Conservation (phyloP, 352 stramenopile genomes). For the Blastocystis sp. region DNA sequence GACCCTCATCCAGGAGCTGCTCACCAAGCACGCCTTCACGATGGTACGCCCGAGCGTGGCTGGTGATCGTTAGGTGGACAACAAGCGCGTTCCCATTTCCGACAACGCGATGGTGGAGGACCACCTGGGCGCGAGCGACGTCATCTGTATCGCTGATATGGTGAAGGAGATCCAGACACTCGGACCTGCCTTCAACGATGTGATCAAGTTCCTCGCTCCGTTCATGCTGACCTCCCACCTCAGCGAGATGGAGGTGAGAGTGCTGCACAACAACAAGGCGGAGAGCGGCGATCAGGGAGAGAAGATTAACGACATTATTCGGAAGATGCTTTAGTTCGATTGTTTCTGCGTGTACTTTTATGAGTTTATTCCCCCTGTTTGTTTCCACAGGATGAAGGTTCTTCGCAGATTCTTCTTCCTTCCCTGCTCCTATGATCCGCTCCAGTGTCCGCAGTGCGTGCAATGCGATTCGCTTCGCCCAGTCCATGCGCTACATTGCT, state of each 20-base stretch:
- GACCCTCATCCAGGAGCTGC: constrained; percentile 35
- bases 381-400: neutral
- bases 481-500: too few relatives aligned
- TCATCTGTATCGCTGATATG: constrained; percentile 68
- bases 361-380: constrained; percentile 39
- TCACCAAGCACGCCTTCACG: constrained; percentile 43
- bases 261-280: constrained; percentile 45
- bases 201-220: constrained; percentile 32
- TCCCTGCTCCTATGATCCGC: too few relatives aligned
- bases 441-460: too few relatives aligned
- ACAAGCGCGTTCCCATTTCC: constrained; percentile 44
- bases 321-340: constrained; percentile 60
- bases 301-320: constrained; percentile 65
- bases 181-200: constrained; percentile 48
- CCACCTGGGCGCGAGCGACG: constrained; percentile 38
- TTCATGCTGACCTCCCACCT: constrained; percentile 21
- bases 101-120: constrained; percentile 68
- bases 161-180: constrained; percentile 56
- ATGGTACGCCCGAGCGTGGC: constrained; percentile 5
- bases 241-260: constrained; percentile 29
- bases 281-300: constrained; percentile 58
- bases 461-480: too few relatives aligned
- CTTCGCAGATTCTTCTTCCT: too few relatives aligned
- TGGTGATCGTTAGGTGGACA: constrained; percentile 54
- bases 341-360: constrained; percentile 16